phyloP scores from a whole-genome alignment of 2,329 filamentous ascomycete genomes.

The Penicillium crustosum region DNA sequence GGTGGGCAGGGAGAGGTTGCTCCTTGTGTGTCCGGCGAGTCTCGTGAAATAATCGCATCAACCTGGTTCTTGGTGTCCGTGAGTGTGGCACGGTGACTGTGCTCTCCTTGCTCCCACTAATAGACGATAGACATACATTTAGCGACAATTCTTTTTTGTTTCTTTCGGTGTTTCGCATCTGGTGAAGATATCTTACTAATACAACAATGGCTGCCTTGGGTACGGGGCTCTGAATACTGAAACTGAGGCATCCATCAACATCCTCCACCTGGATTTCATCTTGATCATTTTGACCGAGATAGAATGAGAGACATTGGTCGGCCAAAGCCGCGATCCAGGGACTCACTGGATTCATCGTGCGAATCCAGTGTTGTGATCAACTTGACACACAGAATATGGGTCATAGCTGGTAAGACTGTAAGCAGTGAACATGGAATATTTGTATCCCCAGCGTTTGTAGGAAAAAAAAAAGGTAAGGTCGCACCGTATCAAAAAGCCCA shows the following conservation, averaged over 20 bases:
- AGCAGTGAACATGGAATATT: background rate
- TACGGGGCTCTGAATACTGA: constrained; percentile 18
- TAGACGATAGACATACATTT: background rate
- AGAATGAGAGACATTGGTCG: constrained; percentile 25
- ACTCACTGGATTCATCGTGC: constrained; percentile 25
- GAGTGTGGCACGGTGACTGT: constrained; percentile 26
- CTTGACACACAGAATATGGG: background rate
- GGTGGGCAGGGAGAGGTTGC: constrained; percentile 15
- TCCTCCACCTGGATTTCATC: constrained; percentile 27
- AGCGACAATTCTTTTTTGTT: background rate
- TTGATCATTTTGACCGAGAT: constrained; percentile 13
- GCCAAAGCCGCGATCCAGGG: constrained; percentile 29
- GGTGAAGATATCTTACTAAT: background rate
- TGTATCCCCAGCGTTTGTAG: background rate
- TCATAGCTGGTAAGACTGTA: constrained; percentile 1
- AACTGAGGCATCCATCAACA: constrained; percentile 37
- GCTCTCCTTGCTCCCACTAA: constrained; percentile 30
- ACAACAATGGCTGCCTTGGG: constrained; percentile 27
- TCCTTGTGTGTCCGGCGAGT: constrained; percentile 27
- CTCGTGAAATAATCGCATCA: constrained; percentile 31
- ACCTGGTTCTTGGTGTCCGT: constrained; percentile 40
- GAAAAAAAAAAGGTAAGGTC: background rate
- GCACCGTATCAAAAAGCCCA: background rate
- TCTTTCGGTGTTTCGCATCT: background rate
- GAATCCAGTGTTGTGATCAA: constrained; percentile 11